These are phyloP conservation scores for Stephanodiscus triporus DNA, from an alignment of 108 stramenopile species.

Conservation along the genomic window DNA sequence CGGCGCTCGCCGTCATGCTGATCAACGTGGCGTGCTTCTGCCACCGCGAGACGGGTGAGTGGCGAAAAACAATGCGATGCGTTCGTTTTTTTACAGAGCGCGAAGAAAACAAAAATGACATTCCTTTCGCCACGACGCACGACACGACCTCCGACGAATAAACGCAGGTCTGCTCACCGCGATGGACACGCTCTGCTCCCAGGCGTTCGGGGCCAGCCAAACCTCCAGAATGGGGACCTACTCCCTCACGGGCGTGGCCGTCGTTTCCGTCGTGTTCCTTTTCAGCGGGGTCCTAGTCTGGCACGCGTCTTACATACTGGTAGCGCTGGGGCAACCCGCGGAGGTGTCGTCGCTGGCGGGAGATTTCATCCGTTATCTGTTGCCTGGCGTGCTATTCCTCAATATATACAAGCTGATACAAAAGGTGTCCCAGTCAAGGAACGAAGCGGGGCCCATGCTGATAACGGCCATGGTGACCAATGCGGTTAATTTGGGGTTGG, in stretches of 20 bases:
- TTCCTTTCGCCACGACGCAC: too few species aligned
- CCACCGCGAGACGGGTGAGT: constrained; percentile 43
- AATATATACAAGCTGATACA: constrained; percentile 43
- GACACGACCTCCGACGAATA: too few species aligned
- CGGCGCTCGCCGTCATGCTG: constrained; percentile 49
- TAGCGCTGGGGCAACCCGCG: constrained; percentile 38
- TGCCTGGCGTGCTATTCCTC: constrained; percentile 44
- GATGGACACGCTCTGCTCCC: constrained; percentile 54
- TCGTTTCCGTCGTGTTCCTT: constrained; percentile 23
- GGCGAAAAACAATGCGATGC: background rate
- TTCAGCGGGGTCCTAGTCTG: constrained; percentile 16
- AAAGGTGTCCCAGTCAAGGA: constrained; percentile 42
- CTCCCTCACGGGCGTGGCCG: constrained; percentile 30
- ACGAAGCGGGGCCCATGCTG: constrained; percentile 49
- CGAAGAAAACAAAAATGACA: too few species aligned
- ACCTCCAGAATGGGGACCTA: constrained; percentile 50
- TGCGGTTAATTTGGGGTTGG: constrained; percentile 33
- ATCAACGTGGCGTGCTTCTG: constrained; percentile 37
- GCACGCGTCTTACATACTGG: constrained; percentile 29
- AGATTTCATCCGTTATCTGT: constrained; percentile 19
- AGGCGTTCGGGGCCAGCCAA: constrained; percentile 53
- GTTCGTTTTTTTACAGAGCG: too few species aligned
- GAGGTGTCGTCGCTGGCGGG: constrained; percentile 40
- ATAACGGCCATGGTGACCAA: constrained; percentile 35
- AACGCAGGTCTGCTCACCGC: constrained; percentile 36